Conservation (phyloP, 2,329 filamentous ascomycete species). For the Colletotrichum chlorophyti region DNA sequence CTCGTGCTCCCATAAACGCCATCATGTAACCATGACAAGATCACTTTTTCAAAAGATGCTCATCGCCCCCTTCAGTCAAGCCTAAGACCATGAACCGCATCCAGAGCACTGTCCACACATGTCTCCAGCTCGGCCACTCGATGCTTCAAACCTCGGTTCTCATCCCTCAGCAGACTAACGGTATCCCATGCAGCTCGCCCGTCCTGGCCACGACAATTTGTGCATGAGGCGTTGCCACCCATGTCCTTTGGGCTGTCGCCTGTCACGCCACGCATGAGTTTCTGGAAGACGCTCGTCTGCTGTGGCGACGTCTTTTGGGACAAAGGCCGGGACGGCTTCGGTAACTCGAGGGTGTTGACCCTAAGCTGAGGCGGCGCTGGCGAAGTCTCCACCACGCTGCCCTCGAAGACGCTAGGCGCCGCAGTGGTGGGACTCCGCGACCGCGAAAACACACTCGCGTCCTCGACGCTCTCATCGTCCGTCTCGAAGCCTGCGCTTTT, state of each 20-base stretch:
- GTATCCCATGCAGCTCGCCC: constrained; percentile 70
- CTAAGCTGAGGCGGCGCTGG: constrained; percentile 32
- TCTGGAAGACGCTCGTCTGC: constrained; percentile 44
- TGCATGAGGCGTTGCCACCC: constrained; percentile 45
- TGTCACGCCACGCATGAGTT: constrained; percentile 50
- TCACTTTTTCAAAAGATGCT: too few relatives aligned
- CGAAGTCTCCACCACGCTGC: constrained; percentile 26
- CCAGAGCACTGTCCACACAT: constrained; percentile 66
- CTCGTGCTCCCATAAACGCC: too few relatives aligned
- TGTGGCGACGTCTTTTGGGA: constrained; percentile 34
- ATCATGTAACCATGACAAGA: too few relatives aligned
- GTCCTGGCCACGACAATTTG: constrained; percentile 65
- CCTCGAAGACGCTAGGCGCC: constrained; percentile 43
- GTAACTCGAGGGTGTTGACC: constrained; percentile 1
- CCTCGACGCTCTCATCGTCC: constrained; percentile 58
- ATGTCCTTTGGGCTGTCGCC: constrained; percentile 39
- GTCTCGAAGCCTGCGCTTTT: constrained; percentile 52
- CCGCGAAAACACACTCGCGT: constrained; percentile 66
- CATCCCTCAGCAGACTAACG: constrained; percentile 65
- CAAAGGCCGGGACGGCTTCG: neutral
- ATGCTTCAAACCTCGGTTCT: constrained; percentile 68
- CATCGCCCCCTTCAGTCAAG: constrained; percentile 39
- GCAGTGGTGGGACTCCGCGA: constrained; percentile 63
- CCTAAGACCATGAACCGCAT: constrained; percentile 64
- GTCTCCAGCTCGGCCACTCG: constrained; percentile 65